Conservation (phyloP, 192 early-diverging fungal genomes). For the Backusella circina region DNA sequence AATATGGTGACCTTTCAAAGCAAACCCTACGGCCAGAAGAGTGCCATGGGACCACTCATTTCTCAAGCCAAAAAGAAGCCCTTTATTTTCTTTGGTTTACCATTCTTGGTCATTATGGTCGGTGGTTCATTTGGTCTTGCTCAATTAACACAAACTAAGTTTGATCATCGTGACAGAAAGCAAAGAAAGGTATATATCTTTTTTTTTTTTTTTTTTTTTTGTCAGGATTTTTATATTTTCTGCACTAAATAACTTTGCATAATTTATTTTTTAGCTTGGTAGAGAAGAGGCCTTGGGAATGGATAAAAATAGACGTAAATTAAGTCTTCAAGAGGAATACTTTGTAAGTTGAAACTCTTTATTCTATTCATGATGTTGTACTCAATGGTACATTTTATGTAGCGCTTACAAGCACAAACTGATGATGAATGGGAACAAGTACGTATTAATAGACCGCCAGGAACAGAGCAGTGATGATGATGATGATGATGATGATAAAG, state of each 20-base stretch:
- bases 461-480: slow-evolving; percentile 9
- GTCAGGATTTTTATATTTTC: too few relatives aligned
- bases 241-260: background rate
- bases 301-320: slow-evolving; percentile 49
- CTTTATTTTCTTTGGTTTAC: slow-evolving; percentile 66
- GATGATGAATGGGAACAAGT: slow-evolving; percentile 31
- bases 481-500: background rate
- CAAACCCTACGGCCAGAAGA: slow-evolving; percentile 22
- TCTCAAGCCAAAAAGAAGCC: slow-evolving; percentile 40
- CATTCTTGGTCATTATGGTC: slow-evolving; percentile 65
- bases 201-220: too few relatives aligned
- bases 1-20: slow-evolving; percentile 34
- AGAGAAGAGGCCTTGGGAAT: slow-evolving; percentile 56
- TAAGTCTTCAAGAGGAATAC: slow-evolving; percentile 73
- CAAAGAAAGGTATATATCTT: slow-evolving; percentile 23
- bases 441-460: slow-evolving; percentile 23
- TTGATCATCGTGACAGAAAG: slow-evolving; percentile 64
- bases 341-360: slow-evolving; percentile 32
- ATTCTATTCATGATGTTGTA: background rate
- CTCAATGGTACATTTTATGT: background rate
- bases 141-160: slow-evolving; percentile 70
- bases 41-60: background rate
- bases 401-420: slow-evolving; percentile 29
- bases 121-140: slow-evolving; percentile 69
- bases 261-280: slow-evolving; percentile 30